A percentile compares a stretch with the other conserved stretches of the same genome.
These are phyloP conservation scores for Gaultheria prostrata DNA, from an alignment of 148 eudicot species.

Conservation along the genomic window DNA sequence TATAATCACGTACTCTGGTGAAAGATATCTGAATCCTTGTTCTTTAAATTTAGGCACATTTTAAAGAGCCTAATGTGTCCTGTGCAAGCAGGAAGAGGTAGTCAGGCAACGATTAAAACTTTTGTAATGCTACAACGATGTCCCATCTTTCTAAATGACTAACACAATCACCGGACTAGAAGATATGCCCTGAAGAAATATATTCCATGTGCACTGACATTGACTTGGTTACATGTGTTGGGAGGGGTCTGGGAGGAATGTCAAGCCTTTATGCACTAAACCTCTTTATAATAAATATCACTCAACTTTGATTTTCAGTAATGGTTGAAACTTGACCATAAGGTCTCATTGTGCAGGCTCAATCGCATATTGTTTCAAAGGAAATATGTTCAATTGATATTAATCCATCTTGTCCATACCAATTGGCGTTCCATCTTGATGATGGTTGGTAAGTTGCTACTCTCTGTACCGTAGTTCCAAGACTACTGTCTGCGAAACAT, in stretches of 20 bases:
- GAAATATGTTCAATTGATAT: conserved; percentile 79
- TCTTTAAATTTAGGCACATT: background rate
- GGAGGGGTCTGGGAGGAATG: background rate
- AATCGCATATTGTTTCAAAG: conserved; percentile 68
- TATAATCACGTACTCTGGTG: background rate
- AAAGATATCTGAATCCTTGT: background rate
- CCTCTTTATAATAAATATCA: background rate
- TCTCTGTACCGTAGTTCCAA: background rate
- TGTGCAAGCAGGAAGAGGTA: background rate
- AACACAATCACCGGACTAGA: background rate
- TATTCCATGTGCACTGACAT: background rate
- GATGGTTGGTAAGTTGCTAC: conserved; percentile 81
- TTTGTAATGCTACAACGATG: background rate
- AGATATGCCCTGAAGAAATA: background rate
- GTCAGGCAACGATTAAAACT: background rate
- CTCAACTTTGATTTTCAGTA: background rate
- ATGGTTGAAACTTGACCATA: conserved; percentile 2
- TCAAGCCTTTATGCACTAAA: background rate
- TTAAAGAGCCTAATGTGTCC: background rate
- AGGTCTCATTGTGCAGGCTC: conserved; percentile 57
- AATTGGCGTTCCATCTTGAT: conserved; percentile 90
- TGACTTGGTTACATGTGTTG: background rate
- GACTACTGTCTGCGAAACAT: background rate
- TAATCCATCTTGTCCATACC: conserved; percentile 69
- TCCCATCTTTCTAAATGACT: background rate